Conservation (phyloP, 2,329 filamentous ascomycete genomes). For the Chrysoporthe puriensis region DNA sequence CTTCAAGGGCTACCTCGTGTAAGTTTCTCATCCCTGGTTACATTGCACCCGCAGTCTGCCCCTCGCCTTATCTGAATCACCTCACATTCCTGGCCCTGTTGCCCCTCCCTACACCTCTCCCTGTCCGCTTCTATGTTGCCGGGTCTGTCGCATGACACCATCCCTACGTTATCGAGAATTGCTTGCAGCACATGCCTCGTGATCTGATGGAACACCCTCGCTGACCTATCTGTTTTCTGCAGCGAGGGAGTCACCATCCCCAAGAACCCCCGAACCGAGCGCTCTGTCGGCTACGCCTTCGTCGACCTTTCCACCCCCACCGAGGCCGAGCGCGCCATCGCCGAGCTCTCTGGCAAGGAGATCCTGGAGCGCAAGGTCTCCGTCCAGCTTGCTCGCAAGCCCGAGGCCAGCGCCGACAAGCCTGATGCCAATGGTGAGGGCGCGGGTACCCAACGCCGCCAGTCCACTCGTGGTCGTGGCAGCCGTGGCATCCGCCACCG, state of each 20-base stretch:
- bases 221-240: slow-evolving; percentile 41
- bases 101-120: neutral
- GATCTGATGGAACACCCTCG: slow-evolving; percentile 11
- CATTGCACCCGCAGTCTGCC: neutral
- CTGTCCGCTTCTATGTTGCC: neutral
- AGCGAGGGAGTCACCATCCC: slow-evolving; percentile 99
- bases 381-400: slow-evolving; percentile 97
- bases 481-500: slow-evolving; percentile 65
- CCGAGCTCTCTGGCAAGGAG: slow-evolving; percentile 94
- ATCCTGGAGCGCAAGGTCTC: slow-evolving; percentile 99
- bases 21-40: slow-evolving; percentile 52
- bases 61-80: neutral
- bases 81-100: neutral
- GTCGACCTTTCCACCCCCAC: slow-evolving; percentile 94
- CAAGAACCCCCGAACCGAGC: slow-evolving; percentile 98
- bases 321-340: slow-evolving; percentile 94
- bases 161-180: neutral
- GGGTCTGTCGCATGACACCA: slow-evolving; percentile 5
- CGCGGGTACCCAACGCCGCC: slow-evolving; percentile 66
- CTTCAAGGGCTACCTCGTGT: slow-evolving; percentile 99
- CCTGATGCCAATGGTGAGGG: slow-evolving; percentile 77
- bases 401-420: slow-evolving; percentile 82
- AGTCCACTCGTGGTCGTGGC: slow-evolving; percentile 68
- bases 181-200: neutral
- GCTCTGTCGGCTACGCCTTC: slow-evolving; percentile 98